A percentile compares a stretch with the other conserved stretches of the same genome.
Conservation (phyloP, 2,329 filamentous ascomycete genomes). For the Cadophora luteo-olivacea region DNA sequence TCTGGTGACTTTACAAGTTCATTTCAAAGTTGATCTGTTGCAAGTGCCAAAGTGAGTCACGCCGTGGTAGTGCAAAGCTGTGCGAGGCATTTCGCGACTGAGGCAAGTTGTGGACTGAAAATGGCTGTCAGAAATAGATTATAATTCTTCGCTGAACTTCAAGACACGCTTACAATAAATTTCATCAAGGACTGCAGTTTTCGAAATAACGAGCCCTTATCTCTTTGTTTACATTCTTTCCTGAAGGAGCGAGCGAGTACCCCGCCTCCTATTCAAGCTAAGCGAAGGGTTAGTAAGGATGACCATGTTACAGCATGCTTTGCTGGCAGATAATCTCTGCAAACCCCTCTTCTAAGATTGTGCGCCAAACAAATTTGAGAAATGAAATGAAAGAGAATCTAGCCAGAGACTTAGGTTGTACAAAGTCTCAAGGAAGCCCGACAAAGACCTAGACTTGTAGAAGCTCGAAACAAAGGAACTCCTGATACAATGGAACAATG, state of each 20-base stretch:
- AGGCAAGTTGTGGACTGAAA: too few species aligned
- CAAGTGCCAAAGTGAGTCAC: background rate
- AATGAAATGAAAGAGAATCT: background rate
- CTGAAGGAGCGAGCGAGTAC: background rate
- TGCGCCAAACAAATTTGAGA: background rate
- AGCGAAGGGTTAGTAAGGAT: background rate
- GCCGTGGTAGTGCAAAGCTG: background rate
- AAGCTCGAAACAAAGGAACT: background rate
- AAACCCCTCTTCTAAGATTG: background rate
- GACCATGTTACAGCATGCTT: constrained; percentile 1
- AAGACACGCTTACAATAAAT: too few species aligned
- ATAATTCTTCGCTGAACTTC: too few species aligned
- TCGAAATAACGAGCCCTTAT: background rate
- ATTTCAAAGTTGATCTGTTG: background rate
- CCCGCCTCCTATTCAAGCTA: background rate
- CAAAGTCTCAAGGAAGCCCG: background rate
- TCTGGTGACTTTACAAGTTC: too few species aligned
- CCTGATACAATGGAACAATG: constrained; percentile 14
- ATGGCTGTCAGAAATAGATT: too few species aligned
- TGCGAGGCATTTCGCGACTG: background rate
- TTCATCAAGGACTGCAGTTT: background rate
- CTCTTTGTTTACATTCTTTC: background rate
- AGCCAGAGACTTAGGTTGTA: background rate
- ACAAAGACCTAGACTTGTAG: constrained; percentile 1
- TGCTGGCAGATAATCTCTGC: constrained; percentile 4